phyloP scores from a whole-genome alignment of 1,139 yeast species.

The Candida tropicalis region DNA sequence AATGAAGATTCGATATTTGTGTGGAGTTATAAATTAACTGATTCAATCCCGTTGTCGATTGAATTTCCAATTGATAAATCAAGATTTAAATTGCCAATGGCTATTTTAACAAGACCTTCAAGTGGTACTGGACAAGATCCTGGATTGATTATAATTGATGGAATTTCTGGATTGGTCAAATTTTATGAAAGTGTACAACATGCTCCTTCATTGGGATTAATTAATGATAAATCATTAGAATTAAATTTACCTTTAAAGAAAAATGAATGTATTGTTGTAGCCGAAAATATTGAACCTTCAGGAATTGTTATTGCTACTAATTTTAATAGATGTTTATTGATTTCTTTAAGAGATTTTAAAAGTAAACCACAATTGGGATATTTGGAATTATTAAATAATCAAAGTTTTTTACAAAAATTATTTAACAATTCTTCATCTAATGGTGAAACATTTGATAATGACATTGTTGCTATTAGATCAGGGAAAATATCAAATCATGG shows the following conservation, averaged over 20 bases:
- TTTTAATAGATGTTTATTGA: conserved; percentile 63
- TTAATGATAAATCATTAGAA: conserved; percentile 45
- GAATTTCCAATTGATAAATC: conserved; percentile 40
- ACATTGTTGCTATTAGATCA: conserved; percentile 61
- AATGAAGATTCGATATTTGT: conserved; percentile 57
- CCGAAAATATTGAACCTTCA: conserved; percentile 71
- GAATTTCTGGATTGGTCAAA: conserved; percentile 55
- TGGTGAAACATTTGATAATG: conserved; percentile 28
- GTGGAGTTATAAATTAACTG: conserved; percentile 71
- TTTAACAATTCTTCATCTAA: conserved; percentile 4
- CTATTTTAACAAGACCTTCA: conserved; percentile 66
- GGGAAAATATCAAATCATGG: conserved; percentile 60
- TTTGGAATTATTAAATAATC: conserved; percentile 33
- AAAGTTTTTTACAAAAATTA: conserved; percentile 31
- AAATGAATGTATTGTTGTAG: conserved; percentile 58
- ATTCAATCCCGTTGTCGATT: conserved; percentile 58
- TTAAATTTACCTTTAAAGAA: conserved; percentile 40
- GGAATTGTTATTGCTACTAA: conserved; percentile 77
- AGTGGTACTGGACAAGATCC: conserved; percentile 63
- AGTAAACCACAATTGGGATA: conserved; percentile 59
- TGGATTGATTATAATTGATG: conserved; percentile 64
- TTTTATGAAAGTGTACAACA: conserved; percentile 71
- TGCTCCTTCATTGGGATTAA: conserved; percentile 67
- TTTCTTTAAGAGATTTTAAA: conserved; percentile 66
- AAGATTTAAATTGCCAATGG: conserved; percentile 44